These are phyloP conservation scores for Panicum virgatum DNA, from an alignment of 202 grass and related monocot species.

Conservation along the genomic window DNA sequence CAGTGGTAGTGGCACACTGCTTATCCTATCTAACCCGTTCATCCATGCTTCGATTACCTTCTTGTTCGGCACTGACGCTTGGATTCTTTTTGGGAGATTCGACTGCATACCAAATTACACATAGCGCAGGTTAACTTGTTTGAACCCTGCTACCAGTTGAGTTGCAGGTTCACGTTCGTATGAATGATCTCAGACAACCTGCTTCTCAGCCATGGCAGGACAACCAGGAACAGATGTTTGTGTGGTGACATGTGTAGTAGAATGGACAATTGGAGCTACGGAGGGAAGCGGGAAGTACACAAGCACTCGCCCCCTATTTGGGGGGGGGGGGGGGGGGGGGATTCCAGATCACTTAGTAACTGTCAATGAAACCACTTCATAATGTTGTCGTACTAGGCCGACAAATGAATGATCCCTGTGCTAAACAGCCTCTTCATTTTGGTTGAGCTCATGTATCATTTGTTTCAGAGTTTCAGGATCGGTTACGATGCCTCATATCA, in stretches of 20 bases:
- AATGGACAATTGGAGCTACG: background rate
- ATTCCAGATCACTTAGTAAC: background rate
- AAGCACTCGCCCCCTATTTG: background rate
- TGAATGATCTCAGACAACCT: background rate
- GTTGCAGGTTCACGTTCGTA: background rate
- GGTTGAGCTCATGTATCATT: background rate
- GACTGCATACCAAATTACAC: background rate
- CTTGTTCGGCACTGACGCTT: no score
- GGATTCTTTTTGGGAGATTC: no score
- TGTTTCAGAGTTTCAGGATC: background rate
- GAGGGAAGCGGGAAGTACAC: background rate
- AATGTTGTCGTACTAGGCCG: background rate
- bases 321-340: no score
- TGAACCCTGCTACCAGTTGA: background rate
- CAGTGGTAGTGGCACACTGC: no score
- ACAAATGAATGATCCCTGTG: background rate
- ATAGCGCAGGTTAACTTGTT: no score
- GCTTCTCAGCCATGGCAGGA: background rate
- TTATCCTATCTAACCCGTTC: no score
- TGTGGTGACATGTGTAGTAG: background rate
- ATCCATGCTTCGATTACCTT: background rate
- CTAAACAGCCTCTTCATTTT: background rate
- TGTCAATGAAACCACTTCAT: background rate
- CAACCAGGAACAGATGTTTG: background rate
- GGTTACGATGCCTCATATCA: background rate